A percentile compares a stretch with the other conserved stretches of the same genome.
These are phyloP conservation scores for Lentinula sp. DNA, from an alignment of 768 basidiomycete species.

Conservation along the genomic window DNA sequence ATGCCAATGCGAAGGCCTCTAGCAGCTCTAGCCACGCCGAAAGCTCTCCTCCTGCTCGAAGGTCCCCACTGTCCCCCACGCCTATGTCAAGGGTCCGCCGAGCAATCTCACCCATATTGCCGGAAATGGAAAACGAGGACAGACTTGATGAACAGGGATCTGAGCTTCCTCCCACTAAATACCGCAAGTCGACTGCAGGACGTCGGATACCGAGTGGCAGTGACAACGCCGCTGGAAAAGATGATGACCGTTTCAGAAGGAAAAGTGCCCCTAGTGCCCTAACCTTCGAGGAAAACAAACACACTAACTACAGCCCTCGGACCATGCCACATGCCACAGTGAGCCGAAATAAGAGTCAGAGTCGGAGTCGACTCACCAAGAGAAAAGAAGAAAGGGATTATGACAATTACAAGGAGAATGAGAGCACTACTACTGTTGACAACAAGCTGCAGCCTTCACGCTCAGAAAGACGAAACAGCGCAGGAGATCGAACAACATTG, in stretches of 20 bases:
- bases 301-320: neutral
- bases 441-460: neutral
- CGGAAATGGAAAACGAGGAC: neutral
- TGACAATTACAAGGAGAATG: neutral
- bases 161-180: neutral
- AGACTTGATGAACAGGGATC: neutral
- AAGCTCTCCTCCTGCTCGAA: neutral
- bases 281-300: neutral
- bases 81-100: neutral
- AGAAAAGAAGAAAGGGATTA: neutral
- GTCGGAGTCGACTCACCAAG: neutral
- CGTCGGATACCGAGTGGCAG: neutral
- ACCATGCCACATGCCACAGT: neutral
- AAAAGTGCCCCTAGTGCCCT: neutral
- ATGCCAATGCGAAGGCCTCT: neutral
- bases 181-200: neutral
- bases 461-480: neutral
- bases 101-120: neutral
- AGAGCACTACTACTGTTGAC: neutral
- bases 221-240: neutral
- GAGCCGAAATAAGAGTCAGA: neutral
- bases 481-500: neutral
- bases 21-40: neutral
- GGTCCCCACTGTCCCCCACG: neutral
- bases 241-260: neutral